Evolutionary conservation across 2,329 filamentous ascomycete species (phyloP).

Genomic region (Epichloe coenophiala): DNA sequence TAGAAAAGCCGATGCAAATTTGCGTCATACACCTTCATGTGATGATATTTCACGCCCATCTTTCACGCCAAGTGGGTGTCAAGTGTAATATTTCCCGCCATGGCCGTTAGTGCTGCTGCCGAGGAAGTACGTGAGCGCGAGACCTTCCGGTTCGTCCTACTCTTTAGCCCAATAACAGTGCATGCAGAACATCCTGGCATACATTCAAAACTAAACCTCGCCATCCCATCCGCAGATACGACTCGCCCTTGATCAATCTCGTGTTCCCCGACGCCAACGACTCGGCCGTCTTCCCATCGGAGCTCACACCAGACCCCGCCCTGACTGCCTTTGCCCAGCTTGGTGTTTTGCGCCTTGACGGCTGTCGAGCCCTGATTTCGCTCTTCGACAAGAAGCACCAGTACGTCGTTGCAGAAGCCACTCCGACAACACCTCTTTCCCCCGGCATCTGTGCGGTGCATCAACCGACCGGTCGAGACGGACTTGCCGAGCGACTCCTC

Average conservation of each 20-base stretch:
- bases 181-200: neutral
- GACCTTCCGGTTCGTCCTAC: slow-evolving; percentile 1
- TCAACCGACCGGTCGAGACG: slow-evolving; percentile 1
- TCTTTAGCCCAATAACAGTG: too few species aligned
- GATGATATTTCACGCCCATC: neutral
- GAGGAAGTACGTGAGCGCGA: slow-evolving; percentile 5
- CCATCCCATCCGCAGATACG: neutral
- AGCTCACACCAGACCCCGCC: slow-evolving; percentile 18
- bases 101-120: neutral
- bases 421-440: slow-evolving; percentile 24
- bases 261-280: slow-evolving; percentile 1
- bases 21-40: neutral
- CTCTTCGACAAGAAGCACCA: slow-evolving; percentile 35
- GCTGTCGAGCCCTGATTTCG: slow-evolving; percentile 31
- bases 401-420: slow-evolving; percentile 38
- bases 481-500: slow-evolving; percentile 9
- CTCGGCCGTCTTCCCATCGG: neutral
- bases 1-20: neutral
- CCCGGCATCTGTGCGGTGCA: slow-evolving; percentile 6
- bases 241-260: slow-evolving; percentile 5
- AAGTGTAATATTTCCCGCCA: neutral
- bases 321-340: slow-evolving; percentile 38
- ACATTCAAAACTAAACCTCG: neutral
- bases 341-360: slow-evolving; percentile 27
- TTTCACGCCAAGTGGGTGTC: neutral